Base-by-base conservation (phyloP, 176 grass and related monocot genomes). In the Carex scoparia region DNA sequence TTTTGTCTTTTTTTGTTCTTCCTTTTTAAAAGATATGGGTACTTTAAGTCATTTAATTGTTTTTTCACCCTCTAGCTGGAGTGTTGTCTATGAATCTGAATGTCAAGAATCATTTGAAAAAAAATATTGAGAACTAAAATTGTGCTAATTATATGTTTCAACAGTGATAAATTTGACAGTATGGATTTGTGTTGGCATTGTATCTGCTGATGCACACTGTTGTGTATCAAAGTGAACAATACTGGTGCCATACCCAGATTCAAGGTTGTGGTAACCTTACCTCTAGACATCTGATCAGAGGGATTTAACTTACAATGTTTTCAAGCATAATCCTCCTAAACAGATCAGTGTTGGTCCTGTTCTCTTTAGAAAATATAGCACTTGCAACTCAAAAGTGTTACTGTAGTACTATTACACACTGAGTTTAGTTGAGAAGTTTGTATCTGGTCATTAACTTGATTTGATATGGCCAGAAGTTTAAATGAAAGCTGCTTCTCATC, bases 401-500 rank as follows among this genome's bases (percentile, higher is more conserved):
- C 51, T 16, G 14, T 79, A 58, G 5, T 79, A 79, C 30, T 35
- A 58, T 8, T 18, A 14, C 28, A 15, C 6, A 9, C 11, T 4
- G 13, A 79, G 30, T 79, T 79, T 1, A 58, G 14, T 85, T 68
- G 84, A 82, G n/a, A 60, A 85, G 23, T 53, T 13, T 58, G 37
- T 53, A 18, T 69, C 86, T 70, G 73, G 74, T 62, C 63, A 72
- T 89, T 88, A 84, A 72, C 66, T 69, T 81, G 80, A 89, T 67
- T 58, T 84, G 61, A 81, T 15, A 79, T 89, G 73, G 76, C 67
- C 77, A 88, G 70, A 82, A 84, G 73, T 86, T 88, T 85, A 92
- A 88, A 84, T 86, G 82, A 90, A 82, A 86, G 85, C 64, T 84
- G 85, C 80, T 23, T 23, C 23, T 90, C 42, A 65, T 91, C 87